Evolutionary conservation across 2,329 filamentous ascomycete genomes (phyloP), one percentile per base, ranked within the genome.

Genomic region (Monilinia vaccinii-corymbosi): DNA sequence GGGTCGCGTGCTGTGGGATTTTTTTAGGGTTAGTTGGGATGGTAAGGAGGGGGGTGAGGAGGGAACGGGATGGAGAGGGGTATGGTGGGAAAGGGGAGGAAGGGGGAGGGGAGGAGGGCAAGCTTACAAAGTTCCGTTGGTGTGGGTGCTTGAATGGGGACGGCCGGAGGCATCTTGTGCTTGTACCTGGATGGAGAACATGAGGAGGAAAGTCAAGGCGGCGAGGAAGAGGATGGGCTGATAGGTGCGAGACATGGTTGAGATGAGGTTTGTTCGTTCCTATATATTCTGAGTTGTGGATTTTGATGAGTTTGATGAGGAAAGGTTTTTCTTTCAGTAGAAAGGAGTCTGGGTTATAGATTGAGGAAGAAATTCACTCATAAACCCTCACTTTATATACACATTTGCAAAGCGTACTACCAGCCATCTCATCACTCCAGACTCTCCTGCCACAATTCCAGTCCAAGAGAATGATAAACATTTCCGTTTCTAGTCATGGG

Each of bases 41-140:
- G 2, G 14, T 5, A 9, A 36, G 8, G 42, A 13, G 21, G 6
- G n/a, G 10, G 25, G 7, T 18, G 13, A 28, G 3, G 25, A 3
- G 23, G 16, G 13, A 16, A 2, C 2, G 25, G 13, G 4, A 18
- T 3, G 7, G 0, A 25, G 2, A n/a, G 10, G 4, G 34, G 13
- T n/a, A n/a, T n/a, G n/a, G 6, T 16, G 11, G 23, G 16, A 11
- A 13, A 4, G 10, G 23, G 11, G 4, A 18, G 6, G 8, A 0
- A 25, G 3, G 14, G 11, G 4, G 34, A 8, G 4, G 2, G 1
- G 18, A 21, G 46, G 13, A 7, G 11, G 16, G 21, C 11, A 46
- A 32, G 46, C 40, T 16, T 55, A 59, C 48, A 53, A 59, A 4
- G 48, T 59, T 11, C 57, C 57, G 31, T 59, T 59, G 16, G 21